These are phyloP conservation scores for Boletellus emodensis DNA, from an alignment of 768 basidiomycete species.

Conservation along the genomic window DNA sequence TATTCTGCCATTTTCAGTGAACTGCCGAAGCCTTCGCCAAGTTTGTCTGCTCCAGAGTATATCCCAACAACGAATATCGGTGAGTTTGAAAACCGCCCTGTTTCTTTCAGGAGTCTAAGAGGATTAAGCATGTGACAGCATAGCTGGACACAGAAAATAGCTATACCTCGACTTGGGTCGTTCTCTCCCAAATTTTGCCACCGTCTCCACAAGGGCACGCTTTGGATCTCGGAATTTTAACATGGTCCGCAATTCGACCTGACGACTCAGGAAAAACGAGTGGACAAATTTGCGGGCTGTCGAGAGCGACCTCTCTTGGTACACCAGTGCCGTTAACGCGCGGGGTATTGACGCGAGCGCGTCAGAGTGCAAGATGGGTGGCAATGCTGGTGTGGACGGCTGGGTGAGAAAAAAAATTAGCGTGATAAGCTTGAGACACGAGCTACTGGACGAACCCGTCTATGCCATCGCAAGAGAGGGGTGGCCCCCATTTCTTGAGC, in stretches of 20 bases:
- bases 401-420: slow-evolving; percentile 20
- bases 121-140: background rate
- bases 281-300: slow-evolving; percentile 89
- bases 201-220: slow-evolving; percentile 67
- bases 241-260: slow-evolving; percentile 74
- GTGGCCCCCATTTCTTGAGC: slow-evolving; percentile 82
- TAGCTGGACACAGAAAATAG: background rate
- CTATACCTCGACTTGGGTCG: slow-evolving; percentile 63
- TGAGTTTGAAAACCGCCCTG: slow-evolving; percentile 85
- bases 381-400: slow-evolving; percentile 45
- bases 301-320: slow-evolving; percentile 79
- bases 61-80: slow-evolving; percentile 97
- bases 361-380: slow-evolving; percentile 69
- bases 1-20: slow-evolving; percentile 94
- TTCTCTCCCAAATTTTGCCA: slow-evolving; percentile 63
- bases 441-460: slow-evolving; percentile 46
- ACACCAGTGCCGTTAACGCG: slow-evolving; percentile 83
- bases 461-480: slow-evolving; percentile 77
- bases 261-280: slow-evolving; percentile 81
- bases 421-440: background rate
- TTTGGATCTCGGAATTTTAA: slow-evolving; percentile 84
- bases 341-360: slow-evolving; percentile 86
- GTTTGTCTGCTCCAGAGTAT: slow-evolving; percentile 75
- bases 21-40: slow-evolving; percentile 93
- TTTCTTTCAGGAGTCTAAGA: slow-evolving; percentile 80